phyloP scores from a whole-genome alignment of 1,284 basidiomycete species.

The Puccinia novopanici region DNA sequence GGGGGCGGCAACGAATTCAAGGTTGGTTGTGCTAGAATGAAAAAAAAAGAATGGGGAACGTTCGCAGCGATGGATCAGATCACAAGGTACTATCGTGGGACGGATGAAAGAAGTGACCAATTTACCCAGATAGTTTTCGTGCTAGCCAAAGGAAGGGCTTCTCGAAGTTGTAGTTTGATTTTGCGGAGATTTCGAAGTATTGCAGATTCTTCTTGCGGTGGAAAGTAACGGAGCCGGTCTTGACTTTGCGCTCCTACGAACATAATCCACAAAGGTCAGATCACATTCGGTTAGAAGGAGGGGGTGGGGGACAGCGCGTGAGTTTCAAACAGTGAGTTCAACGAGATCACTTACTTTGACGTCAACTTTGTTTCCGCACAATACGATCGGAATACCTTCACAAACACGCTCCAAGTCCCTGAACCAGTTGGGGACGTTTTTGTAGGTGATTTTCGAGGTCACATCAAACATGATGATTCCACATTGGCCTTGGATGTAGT shows the following conservation, averaged over 20 bases:
- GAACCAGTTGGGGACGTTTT: slow-evolving; percentile 99
- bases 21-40: slow-evolving; percentile 66
- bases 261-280: background rate
- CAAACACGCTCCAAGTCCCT: slow-evolving; percentile 98
- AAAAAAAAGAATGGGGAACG: background rate
- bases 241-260: slow-evolving; percentile 94
- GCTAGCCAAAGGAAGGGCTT: slow-evolving; percentile 99
- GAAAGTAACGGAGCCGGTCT: slow-evolving; percentile 97
- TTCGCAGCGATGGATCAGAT: background rate
- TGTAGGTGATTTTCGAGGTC: slow-evolving; percentile 99
- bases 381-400: slow-evolving; percentile 98
- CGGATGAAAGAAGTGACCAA: background rate
- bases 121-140: slow-evolving; percentile 85
- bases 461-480: slow-evolving; percentile 99
- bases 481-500: slow-evolving; percentile 98
- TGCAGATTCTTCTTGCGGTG: slow-evolving; percentile 99
- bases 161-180: slow-evolving; percentile 99
- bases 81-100: background rate
- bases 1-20: slow-evolving; percentile 95
- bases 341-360: too few relatives aligned
- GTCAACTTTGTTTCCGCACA: slow-evolving; percentile 99
- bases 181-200: slow-evolving; percentile 99
- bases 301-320: too few relatives aligned
- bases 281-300: background rate
- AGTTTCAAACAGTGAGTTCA: too few relatives aligned